Conservation (phyloP, 1,284 basidiomycete species). For the Naganishia cerealis region DNA sequence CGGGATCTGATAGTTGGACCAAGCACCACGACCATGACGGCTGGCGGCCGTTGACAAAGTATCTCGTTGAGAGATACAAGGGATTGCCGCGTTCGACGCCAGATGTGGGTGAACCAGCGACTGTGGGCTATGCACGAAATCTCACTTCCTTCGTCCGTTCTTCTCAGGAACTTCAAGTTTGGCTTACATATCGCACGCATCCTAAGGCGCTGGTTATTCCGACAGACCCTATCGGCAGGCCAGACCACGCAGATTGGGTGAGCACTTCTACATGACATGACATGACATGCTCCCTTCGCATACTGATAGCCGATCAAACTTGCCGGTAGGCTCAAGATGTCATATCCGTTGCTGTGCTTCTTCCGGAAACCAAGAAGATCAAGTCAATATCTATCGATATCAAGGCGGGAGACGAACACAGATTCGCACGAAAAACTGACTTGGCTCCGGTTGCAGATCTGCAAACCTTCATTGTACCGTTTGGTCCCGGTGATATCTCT, state of each 20-base stretch:
- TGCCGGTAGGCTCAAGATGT: slow-evolving; percentile 48
- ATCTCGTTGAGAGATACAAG: slow-evolving; percentile 44
- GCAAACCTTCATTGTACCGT: slow-evolving; percentile 38
- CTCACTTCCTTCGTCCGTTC: background rate
- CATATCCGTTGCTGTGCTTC: slow-evolving; percentile 45
- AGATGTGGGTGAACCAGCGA: background rate
- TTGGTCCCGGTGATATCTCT: slow-evolving; percentile 43
- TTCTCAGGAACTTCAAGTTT: slow-evolving; percentile 37
- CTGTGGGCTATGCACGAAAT: background rate
- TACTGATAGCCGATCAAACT: slow-evolving; percentile 4
- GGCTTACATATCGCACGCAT: slow-evolving; percentile 50
- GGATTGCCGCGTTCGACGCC: slow-evolving; percentile 30
- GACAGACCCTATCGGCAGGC: slow-evolving; percentile 43
- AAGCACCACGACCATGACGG: slow-evolving; percentile 49
- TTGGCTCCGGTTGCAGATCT: slow-evolving; percentile 10
- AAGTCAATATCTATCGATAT: slow-evolving; percentile 1
- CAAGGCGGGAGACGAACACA: slow-evolving; percentile 22
- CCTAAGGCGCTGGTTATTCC: slow-evolving; percentile 35
- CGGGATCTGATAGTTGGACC: slow-evolving; percentile 51
- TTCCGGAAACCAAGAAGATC: slow-evolving; percentile 30
- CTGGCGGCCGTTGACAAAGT: slow-evolving; percentile 48
- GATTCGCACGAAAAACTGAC: slow-evolving; percentile 34
- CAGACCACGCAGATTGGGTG: slow-evolving; percentile 48
- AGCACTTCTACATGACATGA: slow-evolving; percentile 28
- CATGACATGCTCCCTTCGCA: background rate